A percentile compares a stretch with the other conserved stretches of the same genome.
These are phyloP conservation scores for Myxozyma sirexii DNA, from an alignment of 805 yeast genomes.

Conservation along the genomic window DNA sequence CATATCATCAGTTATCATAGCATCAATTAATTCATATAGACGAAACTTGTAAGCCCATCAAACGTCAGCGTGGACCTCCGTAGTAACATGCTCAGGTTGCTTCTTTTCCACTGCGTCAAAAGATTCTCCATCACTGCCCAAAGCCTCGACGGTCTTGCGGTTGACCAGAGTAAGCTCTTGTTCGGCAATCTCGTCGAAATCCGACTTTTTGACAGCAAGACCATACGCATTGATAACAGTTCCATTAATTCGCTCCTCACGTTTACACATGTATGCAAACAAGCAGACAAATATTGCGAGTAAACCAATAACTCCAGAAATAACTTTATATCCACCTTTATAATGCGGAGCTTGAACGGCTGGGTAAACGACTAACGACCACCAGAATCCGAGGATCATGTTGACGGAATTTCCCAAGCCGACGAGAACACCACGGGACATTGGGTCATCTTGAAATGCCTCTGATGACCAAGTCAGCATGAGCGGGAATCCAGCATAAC, in stretches of 20 bases:
- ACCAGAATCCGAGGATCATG: constrained; percentile 41
- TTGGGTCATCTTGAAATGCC: constrained; percentile 23
- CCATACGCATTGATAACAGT: constrained; percentile 15
- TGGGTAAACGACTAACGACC: constrained; percentile 43
- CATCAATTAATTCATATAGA: too few relatives aligned
- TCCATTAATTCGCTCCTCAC: constrained; percentile 6
- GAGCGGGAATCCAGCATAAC: constrained; percentile 20
- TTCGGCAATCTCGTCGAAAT: background rate
- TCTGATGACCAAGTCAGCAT: constrained; percentile 23
- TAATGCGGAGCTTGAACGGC: constrained; percentile 44
- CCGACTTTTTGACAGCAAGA: constrained; percentile 7
- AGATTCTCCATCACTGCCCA: constrained; percentile 3
- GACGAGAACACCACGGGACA: constrained; percentile 16
- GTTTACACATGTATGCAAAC: constrained; percentile 3
- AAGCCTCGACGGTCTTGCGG: background rate
- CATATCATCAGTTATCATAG: background rate
- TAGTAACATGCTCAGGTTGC: background rate
- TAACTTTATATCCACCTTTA: constrained; percentile 42
- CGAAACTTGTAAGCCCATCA: background rate
- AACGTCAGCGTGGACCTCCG: background rate
- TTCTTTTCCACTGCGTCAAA: background rate
- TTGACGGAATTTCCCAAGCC: constrained; percentile 19
- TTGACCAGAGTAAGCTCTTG: background rate
- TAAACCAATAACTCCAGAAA: constrained; percentile 1
- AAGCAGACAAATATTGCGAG: constrained; percentile 1